phyloP scores from a whole-genome alignment of 2,329 filamentous ascomycete genomes.

The Paradendryphiella salina region DNA sequence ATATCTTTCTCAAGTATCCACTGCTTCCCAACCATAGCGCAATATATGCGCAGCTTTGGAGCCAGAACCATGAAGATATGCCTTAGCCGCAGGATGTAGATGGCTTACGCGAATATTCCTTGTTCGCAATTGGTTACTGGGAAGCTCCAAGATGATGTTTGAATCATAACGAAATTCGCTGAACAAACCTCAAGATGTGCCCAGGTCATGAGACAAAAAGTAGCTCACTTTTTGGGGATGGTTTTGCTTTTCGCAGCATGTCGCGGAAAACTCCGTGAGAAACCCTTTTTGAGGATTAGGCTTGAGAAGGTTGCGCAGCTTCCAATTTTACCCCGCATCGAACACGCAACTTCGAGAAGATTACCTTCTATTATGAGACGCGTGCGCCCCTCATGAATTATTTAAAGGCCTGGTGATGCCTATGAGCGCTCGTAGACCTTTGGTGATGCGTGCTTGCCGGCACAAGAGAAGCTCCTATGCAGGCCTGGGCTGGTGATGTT shows the following conservation, averaged over 20 bases:
- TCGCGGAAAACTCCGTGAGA: neutral
- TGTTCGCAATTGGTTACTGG: too few relatives aligned
- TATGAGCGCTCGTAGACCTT: neutral
- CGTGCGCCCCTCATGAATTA: neutral
- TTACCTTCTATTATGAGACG: neutral
- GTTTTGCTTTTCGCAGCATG: neutral
- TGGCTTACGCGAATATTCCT: too few relatives aligned
- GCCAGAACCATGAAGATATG: too few relatives aligned
- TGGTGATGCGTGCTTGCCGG: slow-evolving; percentile 7
- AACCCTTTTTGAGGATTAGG: slow-evolving; percentile 6
- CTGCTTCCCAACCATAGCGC: too few relatives aligned
- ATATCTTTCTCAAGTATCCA: neutral
- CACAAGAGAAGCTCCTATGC: neutral
- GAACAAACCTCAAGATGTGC: too few relatives aligned
- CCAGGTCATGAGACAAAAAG: too few relatives aligned
- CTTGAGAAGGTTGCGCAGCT: slow-evolving; percentile 2
- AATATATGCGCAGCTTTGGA: neutral
- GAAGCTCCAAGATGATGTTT: too few relatives aligned
- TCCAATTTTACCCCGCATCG: neutral
- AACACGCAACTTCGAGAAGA: neutral
- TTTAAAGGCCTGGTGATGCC: too few relatives aligned
- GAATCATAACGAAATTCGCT: too few relatives aligned
- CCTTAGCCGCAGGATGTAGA: too few relatives aligned
- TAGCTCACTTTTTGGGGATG: too few relatives aligned
- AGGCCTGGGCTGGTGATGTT: slow-evolving; percentile 4